A percentile compares a stretch with the other conserved stretches of the same genome.
Conservation (phyloP, 805 yeast species). For the Candida patagonica region DNA sequence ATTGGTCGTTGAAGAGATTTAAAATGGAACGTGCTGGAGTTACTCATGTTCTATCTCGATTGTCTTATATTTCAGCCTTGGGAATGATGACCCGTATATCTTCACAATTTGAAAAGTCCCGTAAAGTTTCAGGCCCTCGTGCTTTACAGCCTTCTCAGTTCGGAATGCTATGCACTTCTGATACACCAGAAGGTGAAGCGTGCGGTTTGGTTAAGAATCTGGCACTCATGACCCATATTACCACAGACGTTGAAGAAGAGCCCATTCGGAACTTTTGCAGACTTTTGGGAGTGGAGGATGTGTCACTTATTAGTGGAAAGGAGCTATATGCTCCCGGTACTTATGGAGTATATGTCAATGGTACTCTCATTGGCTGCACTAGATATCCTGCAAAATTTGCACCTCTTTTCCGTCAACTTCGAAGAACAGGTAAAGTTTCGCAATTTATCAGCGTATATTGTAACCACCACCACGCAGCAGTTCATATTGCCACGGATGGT, state of each 20-base stretch:
- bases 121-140: slow-evolving; percentile 98
- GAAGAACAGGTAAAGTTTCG: slow-evolving; percentile 79
- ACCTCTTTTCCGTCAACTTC: slow-evolving; percentile 59
- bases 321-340: slow-evolving; percentile 69
- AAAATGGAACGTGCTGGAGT: slow-evolving; percentile 99
- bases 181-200: slow-evolving; percentile 99
- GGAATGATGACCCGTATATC: slow-evolving; percentile 99
- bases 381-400: slow-evolving; percentile 82
- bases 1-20: slow-evolving; percentile 97
- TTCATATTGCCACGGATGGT: slow-evolving; percentile 97
- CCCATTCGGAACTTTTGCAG: slow-evolving; percentile 74
- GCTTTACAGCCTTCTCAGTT: slow-evolving; percentile 98
- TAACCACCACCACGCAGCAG: slow-evolving; percentile 83
- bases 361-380: slow-evolving; percentile 88
- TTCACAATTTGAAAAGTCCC: slow-evolving; percentile 95
- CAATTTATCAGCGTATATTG: slow-evolving; percentile 87
- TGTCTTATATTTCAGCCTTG: slow-evolving; percentile 86
- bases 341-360: slow-evolving; percentile 82
- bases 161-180: slow-evolving; percentile 98
- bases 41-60: slow-evolving; percentile 86
- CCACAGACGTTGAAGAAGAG: slow-evolving; percentile 94
- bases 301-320: slow-evolving; percentile 71
- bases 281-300: slow-evolving; percentile 82
- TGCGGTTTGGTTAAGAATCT: slow-evolving; percentile 96
- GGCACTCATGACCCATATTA: slow-evolving; percentile 97